phyloP scores from a whole-genome alignment of 2,329 filamentous ascomycete genomes.

The Aotearoamyces nothofagi region DNA sequence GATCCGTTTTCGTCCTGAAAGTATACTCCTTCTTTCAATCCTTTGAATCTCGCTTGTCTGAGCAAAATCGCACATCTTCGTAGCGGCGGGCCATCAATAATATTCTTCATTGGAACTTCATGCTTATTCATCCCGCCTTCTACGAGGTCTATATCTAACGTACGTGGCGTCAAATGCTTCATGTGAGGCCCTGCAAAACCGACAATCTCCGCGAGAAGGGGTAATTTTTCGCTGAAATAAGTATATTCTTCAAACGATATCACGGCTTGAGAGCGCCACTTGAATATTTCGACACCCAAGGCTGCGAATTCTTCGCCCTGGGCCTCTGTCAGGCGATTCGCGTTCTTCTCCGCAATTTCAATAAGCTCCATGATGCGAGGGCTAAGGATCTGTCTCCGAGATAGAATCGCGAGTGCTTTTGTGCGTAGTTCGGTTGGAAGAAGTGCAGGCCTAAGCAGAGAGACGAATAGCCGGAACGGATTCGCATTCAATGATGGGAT shows the following conservation, averaged over 20 bases:
- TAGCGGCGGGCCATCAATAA: slow-evolving; percentile 34
- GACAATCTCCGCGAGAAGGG: slow-evolving; percentile 31
- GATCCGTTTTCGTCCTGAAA: slow-evolving; percentile 21
- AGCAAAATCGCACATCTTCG: slow-evolving; percentile 29
- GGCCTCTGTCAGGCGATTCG: slow-evolving; percentile 12
- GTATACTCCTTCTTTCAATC: slow-evolving; percentile 29
- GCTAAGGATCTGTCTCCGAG: slow-evolving; percentile 26
- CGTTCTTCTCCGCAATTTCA: slow-evolving; percentile 20
- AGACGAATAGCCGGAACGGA: slow-evolving; percentile 29
- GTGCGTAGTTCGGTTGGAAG: slow-evolving; percentile 19
- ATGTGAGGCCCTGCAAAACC: slow-evolving; percentile 29
- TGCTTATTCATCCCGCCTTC: slow-evolving; percentile 26
- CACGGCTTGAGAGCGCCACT: slow-evolving; percentile 28
- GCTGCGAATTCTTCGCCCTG: slow-evolving; percentile 24
- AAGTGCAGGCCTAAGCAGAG: slow-evolving; percentile 26
- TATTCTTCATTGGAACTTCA: slow-evolving; percentile 28
- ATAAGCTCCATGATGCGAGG: slow-evolving; percentile 22
- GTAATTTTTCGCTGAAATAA: slow-evolving; percentile 25
- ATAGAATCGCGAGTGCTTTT: slow-evolving; percentile 20
- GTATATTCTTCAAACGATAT: slow-evolving; percentile 26
- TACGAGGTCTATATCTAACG: slow-evolving; percentile 29
- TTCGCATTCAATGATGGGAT: slow-evolving; percentile 22
- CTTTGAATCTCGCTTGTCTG: slow-evolving; percentile 37
- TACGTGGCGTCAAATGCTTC: slow-evolving; percentile 36
- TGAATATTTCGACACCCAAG: slow-evolving; percentile 29